Base-by-base conservation (phyloP, 2,329 filamentous ascomycete species). In the Aureobasidium musti region DNA sequence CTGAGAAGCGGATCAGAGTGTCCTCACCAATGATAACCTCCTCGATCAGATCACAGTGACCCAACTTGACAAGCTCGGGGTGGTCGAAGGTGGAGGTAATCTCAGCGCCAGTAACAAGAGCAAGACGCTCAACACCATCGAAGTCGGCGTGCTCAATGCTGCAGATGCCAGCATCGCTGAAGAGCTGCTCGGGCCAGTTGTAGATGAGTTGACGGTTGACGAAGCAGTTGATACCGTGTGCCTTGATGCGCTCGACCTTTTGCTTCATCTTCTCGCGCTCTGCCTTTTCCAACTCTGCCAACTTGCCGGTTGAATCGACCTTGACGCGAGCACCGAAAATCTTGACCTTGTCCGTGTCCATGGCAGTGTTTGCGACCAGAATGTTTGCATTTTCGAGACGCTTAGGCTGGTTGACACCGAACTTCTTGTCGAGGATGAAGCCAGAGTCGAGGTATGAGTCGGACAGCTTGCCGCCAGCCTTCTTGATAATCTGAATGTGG, bases 261-360 rank as follows among this genome's bases (percentile, higher is more conserved):
- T 91, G 90, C 85, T 93, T 96, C 95, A 99, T 99, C 88, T 98
- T 98, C 74, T 99, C 95, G 74, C 92, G 90, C 83, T 98, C 95
- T 6, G 95, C 95, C 85, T 96, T 97, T 80, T 99, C 95, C 65
- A 99, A 84, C 75, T 99, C 95, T n/a, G 95, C 95, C 59, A 99
- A 86, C 84, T 98, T 97, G 78, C 92, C 92, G 3, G 95, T 99
- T 37, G 92, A 94, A 72, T 91, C 91, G 68, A 99, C 95, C 86
- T 98, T 98, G 74, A 99, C 92, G 68, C 94, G 88, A 19, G 95
- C 95, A 70, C 95, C 95, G 74, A 99, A 99, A 74, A 99, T 98
- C 86, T 99, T 99, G 82, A 99, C 91, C 85, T 99, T 99, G 82
- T 99, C 95, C 41, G 95, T 99, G 80, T 99, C 95, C 95, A 99